Evolutionary conservation across 1,284 basidiomycete species (phyloP).

Genomic region (Erythrobasidium hasegawianum): DNA sequence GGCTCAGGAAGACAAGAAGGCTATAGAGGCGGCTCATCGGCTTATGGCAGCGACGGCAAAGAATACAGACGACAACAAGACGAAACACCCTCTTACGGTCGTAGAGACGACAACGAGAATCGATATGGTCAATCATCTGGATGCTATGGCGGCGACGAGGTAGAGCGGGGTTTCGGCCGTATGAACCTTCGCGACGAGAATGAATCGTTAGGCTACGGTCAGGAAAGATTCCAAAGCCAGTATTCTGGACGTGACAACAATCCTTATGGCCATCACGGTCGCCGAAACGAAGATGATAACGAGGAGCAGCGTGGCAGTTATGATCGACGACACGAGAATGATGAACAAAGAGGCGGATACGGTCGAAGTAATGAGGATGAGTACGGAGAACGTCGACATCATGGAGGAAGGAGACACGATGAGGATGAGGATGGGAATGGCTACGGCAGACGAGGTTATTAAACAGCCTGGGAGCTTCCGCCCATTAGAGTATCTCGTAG

Average conservation of each 20-base stretch:
- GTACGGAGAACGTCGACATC: background rate
- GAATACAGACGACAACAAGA: background rate
- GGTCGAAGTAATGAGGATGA: background rate
- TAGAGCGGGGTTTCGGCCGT: constrained; percentile 1
- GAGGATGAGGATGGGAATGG: background rate
- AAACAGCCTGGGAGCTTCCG: background rate
- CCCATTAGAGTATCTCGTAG: too few species aligned
- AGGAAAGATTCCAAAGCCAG: too few species aligned
- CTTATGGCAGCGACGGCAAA: background rate
- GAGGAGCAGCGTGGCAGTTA: background rate
- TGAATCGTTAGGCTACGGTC: background rate
- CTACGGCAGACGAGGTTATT: background rate
- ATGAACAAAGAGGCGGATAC: background rate
- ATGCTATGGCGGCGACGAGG: constrained; percentile 5
- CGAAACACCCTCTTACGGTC: background rate
- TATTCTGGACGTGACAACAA: too few species aligned
- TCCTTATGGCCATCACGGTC: background rate
- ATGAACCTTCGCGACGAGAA: constrained; percentile 19
- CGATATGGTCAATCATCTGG: background rate
- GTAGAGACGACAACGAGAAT: constrained; percentile 5
- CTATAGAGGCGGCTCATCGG: background rate
- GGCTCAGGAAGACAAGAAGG: background rate
- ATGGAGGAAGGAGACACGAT: background rate
- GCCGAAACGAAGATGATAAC: constrained; percentile 1
- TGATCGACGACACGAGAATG: background rate